phyloP scores from a whole-genome alignment of 2,329 filamentous ascomycete species.

The Aspergillus tubingensis region DNA sequence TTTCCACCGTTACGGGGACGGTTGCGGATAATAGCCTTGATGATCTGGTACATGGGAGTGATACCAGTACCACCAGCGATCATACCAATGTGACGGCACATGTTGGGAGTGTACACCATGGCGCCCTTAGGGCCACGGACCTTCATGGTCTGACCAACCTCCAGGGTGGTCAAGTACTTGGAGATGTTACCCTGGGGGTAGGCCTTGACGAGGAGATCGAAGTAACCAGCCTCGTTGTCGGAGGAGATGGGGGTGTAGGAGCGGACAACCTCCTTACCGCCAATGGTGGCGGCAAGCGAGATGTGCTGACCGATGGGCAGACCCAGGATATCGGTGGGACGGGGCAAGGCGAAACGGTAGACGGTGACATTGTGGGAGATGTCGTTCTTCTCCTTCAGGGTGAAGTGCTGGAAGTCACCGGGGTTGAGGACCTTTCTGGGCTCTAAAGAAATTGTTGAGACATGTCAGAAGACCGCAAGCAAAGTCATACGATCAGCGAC shows the following conservation, averaged over 20 bases:
- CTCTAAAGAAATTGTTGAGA: conserved; percentile 49
- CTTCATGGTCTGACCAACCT: conserved; percentile 83
- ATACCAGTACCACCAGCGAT: conserved; percentile 97
- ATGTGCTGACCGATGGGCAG: conserved; percentile 99
- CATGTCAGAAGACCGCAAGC: conserved; percentile 16
- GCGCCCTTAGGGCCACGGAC: conserved; percentile 94
- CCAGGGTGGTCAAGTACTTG: conserved; percentile 81
- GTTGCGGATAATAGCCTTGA: conserved; percentile 84
- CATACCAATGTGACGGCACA: conserved; percentile 97
- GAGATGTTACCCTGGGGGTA: conserved; percentile 98
- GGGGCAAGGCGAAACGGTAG: conserved; percentile 90
- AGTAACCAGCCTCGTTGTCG: conserved; percentile 84
- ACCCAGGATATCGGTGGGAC: conserved; percentile 77
- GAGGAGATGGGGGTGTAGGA: conserved; percentile 92
- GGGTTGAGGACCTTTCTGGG: conserved; percentile 83
- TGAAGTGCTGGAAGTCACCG: conserved; percentile 84
- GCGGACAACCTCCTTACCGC: conserved; percentile 85
- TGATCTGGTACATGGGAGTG: conserved; percentile 96
- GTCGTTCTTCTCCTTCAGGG: conserved; percentile 90
- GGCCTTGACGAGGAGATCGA: conserved; percentile 96
- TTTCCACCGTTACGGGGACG: conserved; percentile 65
- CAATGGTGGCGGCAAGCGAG: conserved; percentile 81
- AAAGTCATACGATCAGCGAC: conserved; percentile 7
- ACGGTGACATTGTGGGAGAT: conserved; percentile 98
- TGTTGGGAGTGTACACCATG: conserved; percentile 96